Evolutionary conservation across 129 eudicot genomes (phyloP).

Genomic region (Chrysanthemum seticuspe): DNA sequence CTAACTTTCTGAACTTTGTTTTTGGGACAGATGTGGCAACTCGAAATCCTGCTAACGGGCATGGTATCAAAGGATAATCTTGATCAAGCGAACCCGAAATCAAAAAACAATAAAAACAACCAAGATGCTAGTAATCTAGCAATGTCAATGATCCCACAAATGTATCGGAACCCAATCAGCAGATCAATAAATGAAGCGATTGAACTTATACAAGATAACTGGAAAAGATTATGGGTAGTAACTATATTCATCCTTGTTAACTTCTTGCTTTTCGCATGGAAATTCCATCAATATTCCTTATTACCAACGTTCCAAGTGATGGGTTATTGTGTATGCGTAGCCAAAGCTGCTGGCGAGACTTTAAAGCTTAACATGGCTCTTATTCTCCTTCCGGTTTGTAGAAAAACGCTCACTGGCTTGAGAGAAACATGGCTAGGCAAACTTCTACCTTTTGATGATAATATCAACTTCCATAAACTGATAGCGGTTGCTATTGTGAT

Average conservation of each 20-base stretch:
- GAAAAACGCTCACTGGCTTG: constrained; percentile 59
- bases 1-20: constrained; percentile 8
- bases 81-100: constrained; percentile 25
- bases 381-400: constrained; percentile 61
- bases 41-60: constrained; percentile 76
- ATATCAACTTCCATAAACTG: constrained; percentile 54
- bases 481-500: constrained; percentile 48
- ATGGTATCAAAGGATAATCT: constrained; percentile 46
- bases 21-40: constrained; percentile 90
- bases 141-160: constrained; percentile 82
- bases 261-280: constrained; percentile 57
- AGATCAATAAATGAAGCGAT: constrained; percentile 37
- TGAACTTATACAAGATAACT: constrained; percentile 61
- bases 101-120: constrained; percentile 7
- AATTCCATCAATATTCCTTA: constrained; percentile 38
- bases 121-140: constrained; percentile 49
- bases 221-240: constrained; percentile 73
- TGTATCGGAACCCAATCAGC: constrained; percentile 52
- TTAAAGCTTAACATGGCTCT: constrained; percentile 74
- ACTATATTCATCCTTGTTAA: constrained; percentile 46
- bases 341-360: constrained; percentile 70
- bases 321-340: constrained; percentile 68
- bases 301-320: constrained; percentile 45
- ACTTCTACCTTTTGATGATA: constrained; percentile 58
- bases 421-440: constrained; percentile 48